Base-by-base conservation (phyloP, 2,329 filamentous ascomycete genomes). In the Orbilia brochopaga region DNA sequence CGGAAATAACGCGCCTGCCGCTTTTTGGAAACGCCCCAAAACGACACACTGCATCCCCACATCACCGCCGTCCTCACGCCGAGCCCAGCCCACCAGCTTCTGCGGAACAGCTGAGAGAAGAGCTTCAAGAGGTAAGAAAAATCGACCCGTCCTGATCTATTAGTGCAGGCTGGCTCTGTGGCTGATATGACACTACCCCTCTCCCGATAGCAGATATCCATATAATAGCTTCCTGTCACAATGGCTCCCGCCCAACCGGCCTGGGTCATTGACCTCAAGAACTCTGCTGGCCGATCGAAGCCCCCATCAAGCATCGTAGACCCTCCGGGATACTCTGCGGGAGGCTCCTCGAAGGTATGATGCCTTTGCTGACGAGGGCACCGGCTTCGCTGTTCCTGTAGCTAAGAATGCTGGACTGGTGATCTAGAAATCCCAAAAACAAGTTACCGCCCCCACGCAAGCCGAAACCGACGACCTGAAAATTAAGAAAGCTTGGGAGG, bases 401-500 rank as follows among this genome's bases (percentile, higher is more conserved):
- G 35, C 46, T 48, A 23, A 32, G 13, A 15, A 35, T 19, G 8
- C n/a, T 19, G 19, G 19, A 37, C 74, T 63, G 67, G 76, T 46
- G 15, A 32, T 19, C 15, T 77, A 78, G 76, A 78, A 78, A 78
- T 79, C 73, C 75, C 83, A 79, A 66, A 87, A 89, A 76, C 67
- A 87, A 89, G 77, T 72, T 32, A 65, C 56, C 4, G 83, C 88
- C 70, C 89, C 89, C 32, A 88, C 89, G 0, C 80, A 88, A 75
- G 90, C 90, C 77, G 92, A 97, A 81, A 97, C 92, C 85, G 93
- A 97, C 79, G 92, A 89, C 21, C 84, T 99, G 74, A 97, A 97
- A 83, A 83, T 99, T 77, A 99, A 99, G 82, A 99, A 99, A 80
- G 94, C 94, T 0, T 99, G 94, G 94, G 94, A 99, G 81, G 86